Evolutionary conservation across 78 protist species (phyloP).

Genomic region (Monosiga brevicollis): DNA sequence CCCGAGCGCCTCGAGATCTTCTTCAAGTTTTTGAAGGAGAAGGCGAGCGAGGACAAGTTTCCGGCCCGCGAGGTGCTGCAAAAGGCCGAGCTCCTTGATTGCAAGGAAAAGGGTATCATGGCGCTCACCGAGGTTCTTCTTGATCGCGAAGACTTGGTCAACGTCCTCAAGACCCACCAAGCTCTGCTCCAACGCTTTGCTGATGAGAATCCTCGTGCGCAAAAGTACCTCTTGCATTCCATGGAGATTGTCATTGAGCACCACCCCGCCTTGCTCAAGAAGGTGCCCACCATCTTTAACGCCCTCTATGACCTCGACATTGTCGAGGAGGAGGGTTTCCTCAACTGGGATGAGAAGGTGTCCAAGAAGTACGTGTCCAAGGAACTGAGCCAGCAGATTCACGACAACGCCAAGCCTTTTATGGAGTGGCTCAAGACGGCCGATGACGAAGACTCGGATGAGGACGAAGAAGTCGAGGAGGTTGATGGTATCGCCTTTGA

Average conservation of each 20-base stretch:
- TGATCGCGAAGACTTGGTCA: not conserved
- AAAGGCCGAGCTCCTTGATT: not conserved
- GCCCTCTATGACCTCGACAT: slow-evolving; percentile 14
- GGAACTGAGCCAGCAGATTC: not conserved
- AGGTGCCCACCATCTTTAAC: slow-evolving; percentile 4
- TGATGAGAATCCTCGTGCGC: not conserved
- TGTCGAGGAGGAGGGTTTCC: slow-evolving; percentile 8
- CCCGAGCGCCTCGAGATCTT: slow-evolving; percentile 9
- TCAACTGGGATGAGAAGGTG: not conserved
- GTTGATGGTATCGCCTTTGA: not conserved
- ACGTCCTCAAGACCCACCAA: not conserved
- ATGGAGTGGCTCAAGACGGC: slow-evolving; percentile 17
- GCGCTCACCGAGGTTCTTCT: not conserved
- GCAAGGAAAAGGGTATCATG: not conserved
- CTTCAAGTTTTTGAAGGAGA: not conserved
- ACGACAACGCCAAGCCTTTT: not conserved
- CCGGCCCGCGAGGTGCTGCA: not conserved
- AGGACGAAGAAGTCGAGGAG: slow-evolving; percentile 11
- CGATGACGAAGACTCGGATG: not conserved
- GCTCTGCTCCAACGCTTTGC: not conserved
- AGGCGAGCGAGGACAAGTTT: not conserved
- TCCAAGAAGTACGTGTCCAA: not conserved
- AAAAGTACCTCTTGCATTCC: not conserved
- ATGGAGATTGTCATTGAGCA: not conserved
- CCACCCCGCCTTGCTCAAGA: not conserved